These are phyloP conservation scores for Sporothrix globosa DNA, from an alignment of 2,329 filamentous ascomycete species.

Conservation along the genomic window DNA sequence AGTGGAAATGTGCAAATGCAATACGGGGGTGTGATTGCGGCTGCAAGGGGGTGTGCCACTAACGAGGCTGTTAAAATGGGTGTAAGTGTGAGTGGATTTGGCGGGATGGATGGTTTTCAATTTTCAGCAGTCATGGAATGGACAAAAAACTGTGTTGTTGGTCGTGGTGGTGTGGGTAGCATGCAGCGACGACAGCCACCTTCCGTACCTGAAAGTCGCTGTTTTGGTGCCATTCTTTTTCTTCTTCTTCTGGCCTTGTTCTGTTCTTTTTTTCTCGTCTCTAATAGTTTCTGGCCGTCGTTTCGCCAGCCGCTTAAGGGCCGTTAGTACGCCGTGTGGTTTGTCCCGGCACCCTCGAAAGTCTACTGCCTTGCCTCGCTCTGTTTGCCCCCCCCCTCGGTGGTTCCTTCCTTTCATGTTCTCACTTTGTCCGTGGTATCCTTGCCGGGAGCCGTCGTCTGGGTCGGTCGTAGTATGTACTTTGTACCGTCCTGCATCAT, in stretches of 20 bases:
- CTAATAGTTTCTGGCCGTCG: neutral
- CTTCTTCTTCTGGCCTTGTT: slow-evolving; percentile 29
- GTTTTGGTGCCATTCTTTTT: slow-evolving; percentile 22
- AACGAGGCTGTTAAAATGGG: neutral
- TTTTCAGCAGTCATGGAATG: slow-evolving; percentile 20
- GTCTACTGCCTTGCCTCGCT: too few species aligned
- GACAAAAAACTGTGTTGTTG: neutral
- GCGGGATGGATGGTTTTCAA: neutral
- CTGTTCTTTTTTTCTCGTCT: neutral
- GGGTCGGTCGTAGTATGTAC: neutral
- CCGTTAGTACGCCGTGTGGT: neutral
- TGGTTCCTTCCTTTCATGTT: slow-evolving; percentile 3
- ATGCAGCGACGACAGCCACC: neutral
- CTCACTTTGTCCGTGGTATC: neutral
- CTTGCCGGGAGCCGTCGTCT: neutral
- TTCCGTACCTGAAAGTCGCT: slow-evolving; percentile 12
- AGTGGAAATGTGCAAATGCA: neutral
- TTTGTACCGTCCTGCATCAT: neutral
- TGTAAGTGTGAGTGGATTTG: neutral
- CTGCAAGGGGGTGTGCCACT: neutral
- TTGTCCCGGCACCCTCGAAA: neutral
- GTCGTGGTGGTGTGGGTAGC: slow-evolving; percentile 14
- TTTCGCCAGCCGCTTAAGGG: neutral
- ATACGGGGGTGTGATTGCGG: neutral
- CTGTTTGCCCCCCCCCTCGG: neutral